Conservation (phyloP, 306 rosid genomes). For the Gastrolobium bilobum region DNA sequence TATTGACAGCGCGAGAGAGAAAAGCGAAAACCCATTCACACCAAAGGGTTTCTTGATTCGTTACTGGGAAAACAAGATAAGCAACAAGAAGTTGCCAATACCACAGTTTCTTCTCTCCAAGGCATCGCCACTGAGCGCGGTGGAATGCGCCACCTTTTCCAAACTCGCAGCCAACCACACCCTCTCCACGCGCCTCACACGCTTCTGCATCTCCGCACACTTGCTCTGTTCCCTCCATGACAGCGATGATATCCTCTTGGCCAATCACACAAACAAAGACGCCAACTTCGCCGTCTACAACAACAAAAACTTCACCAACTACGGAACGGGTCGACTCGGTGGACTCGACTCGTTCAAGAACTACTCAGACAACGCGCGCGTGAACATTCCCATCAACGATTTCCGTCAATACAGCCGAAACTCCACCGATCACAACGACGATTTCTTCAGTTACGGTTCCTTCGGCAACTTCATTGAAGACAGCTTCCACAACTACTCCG, state of each 20-base stretch:
- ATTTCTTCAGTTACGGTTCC: constrained; percentile 52
- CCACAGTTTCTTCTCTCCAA: constrained; percentile 60
- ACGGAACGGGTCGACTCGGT: constrained; percentile 54
- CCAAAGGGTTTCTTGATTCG: constrained; percentile 42
- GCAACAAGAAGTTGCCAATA: constrained; percentile 48
- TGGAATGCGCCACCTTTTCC: constrained; percentile 54
- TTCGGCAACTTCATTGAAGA: constrained; percentile 58
- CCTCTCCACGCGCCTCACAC: constrained; percentile 55
- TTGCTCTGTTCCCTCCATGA: constrained; percentile 62
- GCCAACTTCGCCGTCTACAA: constrained; percentile 50
- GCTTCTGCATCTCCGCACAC: constrained; percentile 60
- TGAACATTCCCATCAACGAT: constrained; percentile 30
- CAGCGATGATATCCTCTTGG: constrained; percentile 21
- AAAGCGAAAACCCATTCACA: constrained; percentile 1
- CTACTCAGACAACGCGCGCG: constrained; percentile 51
- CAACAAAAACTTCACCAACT: constrained; percentile 59
- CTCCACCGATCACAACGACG: constrained; percentile 50
- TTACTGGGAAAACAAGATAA: constrained; percentile 63
- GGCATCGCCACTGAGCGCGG: constrained; percentile 61
- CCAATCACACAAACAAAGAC: constrained; percentile 48
- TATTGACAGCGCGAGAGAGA: neutral
- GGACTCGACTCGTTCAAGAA: constrained; percentile 63
- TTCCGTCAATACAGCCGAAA: constrained; percentile 64
- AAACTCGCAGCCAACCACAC: constrained; percentile 52
- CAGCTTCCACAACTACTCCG: constrained; percentile 58